These are phyloP conservation scores for Aegilops speltoides DNA, from an alignment of 176 grass and related monocot genomes.

Conservation along the genomic window DNA sequence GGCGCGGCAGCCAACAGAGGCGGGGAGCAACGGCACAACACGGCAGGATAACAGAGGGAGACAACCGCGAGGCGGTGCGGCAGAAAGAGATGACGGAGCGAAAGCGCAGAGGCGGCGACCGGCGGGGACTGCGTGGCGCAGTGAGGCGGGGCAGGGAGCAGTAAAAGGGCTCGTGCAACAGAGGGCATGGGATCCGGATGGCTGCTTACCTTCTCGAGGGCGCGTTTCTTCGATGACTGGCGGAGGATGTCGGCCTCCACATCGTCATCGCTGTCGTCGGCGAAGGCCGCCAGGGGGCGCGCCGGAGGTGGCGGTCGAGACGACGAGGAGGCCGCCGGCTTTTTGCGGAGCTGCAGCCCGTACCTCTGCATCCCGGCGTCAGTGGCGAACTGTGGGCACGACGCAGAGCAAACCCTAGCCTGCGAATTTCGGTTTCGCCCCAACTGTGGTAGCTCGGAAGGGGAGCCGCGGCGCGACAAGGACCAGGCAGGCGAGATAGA, in stretches of 20 bases:
- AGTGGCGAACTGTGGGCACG: neutral
- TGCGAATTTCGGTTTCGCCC: neutral
- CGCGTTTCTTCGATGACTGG: slow-evolving; percentile 68
- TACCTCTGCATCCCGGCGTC: slow-evolving; percentile 69
- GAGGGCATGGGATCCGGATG: neutral
- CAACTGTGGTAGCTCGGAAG: neutral
- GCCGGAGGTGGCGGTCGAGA: slow-evolving; percentile 30
- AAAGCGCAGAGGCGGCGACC: too few species aligned
- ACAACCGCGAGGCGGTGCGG: too few species aligned
- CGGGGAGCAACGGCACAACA: neutral
- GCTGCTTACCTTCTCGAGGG: slow-evolving; percentile 68
- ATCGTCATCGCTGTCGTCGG: slow-evolving; percentile 68
- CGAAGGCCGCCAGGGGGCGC: slow-evolving; percentile 62
- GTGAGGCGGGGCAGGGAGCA: too few species aligned
- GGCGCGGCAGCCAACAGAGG: neutral
- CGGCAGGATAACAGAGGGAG: neutral
- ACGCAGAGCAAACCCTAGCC: slow-evolving; percentile 39
- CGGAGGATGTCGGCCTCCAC: slow-evolving; percentile 88
- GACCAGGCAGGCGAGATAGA: too few species aligned
- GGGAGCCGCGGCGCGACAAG: neutral
- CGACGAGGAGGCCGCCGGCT: slow-evolving; percentile 50
- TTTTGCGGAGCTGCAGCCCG: slow-evolving; percentile 73
- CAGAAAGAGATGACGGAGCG: neutral
- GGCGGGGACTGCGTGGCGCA: too few species aligned
- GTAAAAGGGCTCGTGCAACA: too few species aligned